Conservation (phyloP, 495 filamentous ascomycete genomes). For the Oidiodendron maius region DNA sequence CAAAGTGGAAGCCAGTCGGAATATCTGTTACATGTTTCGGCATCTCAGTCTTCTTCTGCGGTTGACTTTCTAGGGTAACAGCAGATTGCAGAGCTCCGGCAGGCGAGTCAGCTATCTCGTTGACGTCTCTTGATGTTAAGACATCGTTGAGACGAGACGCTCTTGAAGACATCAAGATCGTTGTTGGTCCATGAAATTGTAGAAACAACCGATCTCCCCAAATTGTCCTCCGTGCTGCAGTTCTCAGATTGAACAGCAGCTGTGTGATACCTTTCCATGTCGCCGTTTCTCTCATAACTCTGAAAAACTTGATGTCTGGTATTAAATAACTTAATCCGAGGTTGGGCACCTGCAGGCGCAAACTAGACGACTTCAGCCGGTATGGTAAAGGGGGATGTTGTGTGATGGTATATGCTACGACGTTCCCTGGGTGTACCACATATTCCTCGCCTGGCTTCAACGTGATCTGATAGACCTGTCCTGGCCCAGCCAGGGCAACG, state of each 20-base stretch:
- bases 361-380: conserved; percentile 69
- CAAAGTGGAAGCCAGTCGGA: conserved; percentile 43
- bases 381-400: conserved; percentile 72
- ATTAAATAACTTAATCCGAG: conserved; percentile 47
- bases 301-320: conserved; percentile 63
- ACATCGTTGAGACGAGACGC: conserved; percentile 70
- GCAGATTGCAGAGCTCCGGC: conserved; percentile 47
- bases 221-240: conserved; percentile 71
- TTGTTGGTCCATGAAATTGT: conserved; percentile 79
- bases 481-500: conserved; percentile 74
- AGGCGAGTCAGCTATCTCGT: conserved; percentile 76
- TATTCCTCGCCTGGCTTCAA: conserved; percentile 79
- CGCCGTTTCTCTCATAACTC: conserved; percentile 57
- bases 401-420: conserved; percentile 80
- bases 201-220: conserved; percentile 93
- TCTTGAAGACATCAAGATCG: conserved; percentile 78
- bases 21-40: conserved; percentile 25
- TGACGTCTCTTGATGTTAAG: conserved; percentile 67
- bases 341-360: conserved; percentile 75
- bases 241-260: conserved; percentile 59
- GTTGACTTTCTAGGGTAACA: conserved; percentile 36
- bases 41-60: conserved; percentile 23
- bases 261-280: conserved; percentile 62
- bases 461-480: conserved; percentile 78
- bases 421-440: conserved; percentile 77